Evolutionary conservation across 441 rosid genomes (phyloP).

Genomic region (Kokia cookei): DNA sequence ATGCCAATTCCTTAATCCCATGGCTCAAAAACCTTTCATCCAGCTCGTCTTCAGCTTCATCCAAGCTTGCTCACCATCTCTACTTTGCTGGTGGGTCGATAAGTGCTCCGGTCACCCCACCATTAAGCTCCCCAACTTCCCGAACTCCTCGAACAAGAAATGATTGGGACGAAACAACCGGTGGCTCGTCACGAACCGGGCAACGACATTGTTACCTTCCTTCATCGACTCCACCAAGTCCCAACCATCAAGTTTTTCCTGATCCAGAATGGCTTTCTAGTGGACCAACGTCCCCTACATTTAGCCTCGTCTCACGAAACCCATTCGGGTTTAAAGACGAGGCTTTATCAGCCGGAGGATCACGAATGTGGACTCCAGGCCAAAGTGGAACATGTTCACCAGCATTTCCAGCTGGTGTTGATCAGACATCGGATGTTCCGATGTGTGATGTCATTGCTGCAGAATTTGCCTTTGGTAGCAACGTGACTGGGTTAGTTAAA

Average conservation of each 20-base stretch:
- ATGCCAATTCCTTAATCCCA: constrained; percentile 85
- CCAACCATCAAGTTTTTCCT: constrained; percentile 59
- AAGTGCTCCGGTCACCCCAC: constrained; percentile 98
- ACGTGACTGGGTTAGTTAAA: constrained; percentile 58
- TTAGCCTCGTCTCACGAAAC: constrained; percentile 70
- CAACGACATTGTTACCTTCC: constrained; percentile 44
- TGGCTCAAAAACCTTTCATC: constrained; percentile 95
- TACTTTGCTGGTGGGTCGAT: constrained; percentile 70
- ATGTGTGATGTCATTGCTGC: constrained; percentile 71
- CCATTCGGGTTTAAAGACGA: constrained; percentile 61
- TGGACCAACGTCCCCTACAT: constrained; percentile 91
- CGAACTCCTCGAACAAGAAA: constrained; percentile 50
- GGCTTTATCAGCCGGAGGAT: constrained; percentile 48
- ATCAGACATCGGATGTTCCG: constrained; percentile 68
- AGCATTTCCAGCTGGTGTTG: constrained; percentile 62
- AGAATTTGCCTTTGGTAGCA: constrained; percentile 83
- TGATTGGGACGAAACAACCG: constrained; percentile 56
- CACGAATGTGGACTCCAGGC: constrained; percentile 93
- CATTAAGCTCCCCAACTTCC: constrained; percentile 67
- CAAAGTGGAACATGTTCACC: constrained; percentile 95
- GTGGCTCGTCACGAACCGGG: constrained; percentile 44
- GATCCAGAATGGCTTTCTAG: constrained; percentile 82
- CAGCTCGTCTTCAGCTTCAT: constrained; percentile 61
- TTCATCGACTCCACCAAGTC: constrained; percentile 78
- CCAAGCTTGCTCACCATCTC: constrained; percentile 58